Evolutionary conservation across 495 filamentous ascomycete species (phyloP), one percentile per base, ranked within the genome.

Genomic region (Xylaria longipes): DNA sequence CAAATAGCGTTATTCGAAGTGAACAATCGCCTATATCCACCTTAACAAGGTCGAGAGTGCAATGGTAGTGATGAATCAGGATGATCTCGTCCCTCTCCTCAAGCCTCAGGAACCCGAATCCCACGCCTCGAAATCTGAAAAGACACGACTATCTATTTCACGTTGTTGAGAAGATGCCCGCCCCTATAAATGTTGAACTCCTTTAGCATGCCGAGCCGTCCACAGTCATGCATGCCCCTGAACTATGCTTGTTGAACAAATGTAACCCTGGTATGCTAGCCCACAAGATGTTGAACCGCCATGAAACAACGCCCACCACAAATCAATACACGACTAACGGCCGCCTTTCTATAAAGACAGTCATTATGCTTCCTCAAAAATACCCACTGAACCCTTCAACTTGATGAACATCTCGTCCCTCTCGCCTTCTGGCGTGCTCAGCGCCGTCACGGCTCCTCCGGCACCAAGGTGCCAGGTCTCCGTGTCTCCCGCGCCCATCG

Each of bases 371-470:
- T 83, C 83, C 27, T 80, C 80, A 73, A 88, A 89, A 29, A 88
- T 76, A 5, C 88, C 84, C 74, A 91, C 80, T 33, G 93, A 91
- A 7, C 90, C 91, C 64, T 84, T 84, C 56, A 96, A 79, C 82
- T 98, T 98, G 39, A 89, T 91, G 74, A 89, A 81, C 95, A 98
- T 97, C 84, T 98, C 96, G 64, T 96, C 92, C 85, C 90, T 91
- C 85, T 98, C 95, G 9, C 88, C 94, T 52, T 91, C 85, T 1
- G 89, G 83, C 2, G 88, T 91, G 77, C 93, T 97, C 63, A 97
- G 83, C 27, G 88, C 89, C 9, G 95, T 98, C 3, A 98, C 88
- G 5, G 95, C 95, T 15, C 95, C 95, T 0, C 95, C 95, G 33
- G 95, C 95, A 9, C 94, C 95, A 68, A 97, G 88, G 43, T 87